phyloP scores from a whole-genome alignment of 306 rosid species.

The Sophora flavescens region DNA sequence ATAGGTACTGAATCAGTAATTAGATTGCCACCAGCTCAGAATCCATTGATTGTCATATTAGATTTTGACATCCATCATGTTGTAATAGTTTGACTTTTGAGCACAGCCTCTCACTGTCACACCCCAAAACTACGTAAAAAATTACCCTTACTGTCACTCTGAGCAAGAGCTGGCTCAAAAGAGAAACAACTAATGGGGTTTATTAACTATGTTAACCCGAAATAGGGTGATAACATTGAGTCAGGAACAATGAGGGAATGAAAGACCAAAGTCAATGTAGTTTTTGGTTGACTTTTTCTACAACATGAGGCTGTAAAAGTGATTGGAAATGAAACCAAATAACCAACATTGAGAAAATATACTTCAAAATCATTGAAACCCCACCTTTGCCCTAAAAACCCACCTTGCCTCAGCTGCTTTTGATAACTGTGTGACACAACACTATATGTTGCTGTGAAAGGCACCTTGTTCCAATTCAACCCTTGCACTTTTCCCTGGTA shows the following conservation, averaged over 20 bases:
- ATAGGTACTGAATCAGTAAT: neutral
- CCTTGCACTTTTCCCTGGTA: neutral
- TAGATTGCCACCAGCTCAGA: slow-evolving; percentile 3
- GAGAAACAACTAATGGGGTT: slow-evolving; percentile 2
- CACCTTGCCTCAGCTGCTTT: slow-evolving; percentile 1
- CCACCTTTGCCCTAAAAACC: slow-evolving; percentile 7
- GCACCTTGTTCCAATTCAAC: slow-evolving; percentile 5
- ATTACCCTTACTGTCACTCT: neutral
- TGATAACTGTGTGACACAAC: neutral
- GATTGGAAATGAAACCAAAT: neutral
- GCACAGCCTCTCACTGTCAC: neutral
- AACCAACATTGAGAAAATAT: slow-evolving; percentile 6
- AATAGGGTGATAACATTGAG: slow-evolving; percentile 4
- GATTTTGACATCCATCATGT: neutral
- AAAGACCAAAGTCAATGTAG: neutral
- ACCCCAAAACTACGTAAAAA: neutral
- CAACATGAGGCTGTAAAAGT: neutral
- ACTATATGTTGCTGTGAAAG: neutral
- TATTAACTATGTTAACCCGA: neutral
- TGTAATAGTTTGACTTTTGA: neutral
- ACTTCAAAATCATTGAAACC: slow-evolving; percentile 8
- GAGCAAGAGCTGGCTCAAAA: neutral
- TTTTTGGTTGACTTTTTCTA: neutral
- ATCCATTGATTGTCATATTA: slow-evolving; percentile 14
- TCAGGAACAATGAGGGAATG: neutral